Evolutionary conservation across 305 asterid genomes (phyloP), one percentile per base, ranked within the genome.

Genomic region (Ajuga reptans): DNA sequence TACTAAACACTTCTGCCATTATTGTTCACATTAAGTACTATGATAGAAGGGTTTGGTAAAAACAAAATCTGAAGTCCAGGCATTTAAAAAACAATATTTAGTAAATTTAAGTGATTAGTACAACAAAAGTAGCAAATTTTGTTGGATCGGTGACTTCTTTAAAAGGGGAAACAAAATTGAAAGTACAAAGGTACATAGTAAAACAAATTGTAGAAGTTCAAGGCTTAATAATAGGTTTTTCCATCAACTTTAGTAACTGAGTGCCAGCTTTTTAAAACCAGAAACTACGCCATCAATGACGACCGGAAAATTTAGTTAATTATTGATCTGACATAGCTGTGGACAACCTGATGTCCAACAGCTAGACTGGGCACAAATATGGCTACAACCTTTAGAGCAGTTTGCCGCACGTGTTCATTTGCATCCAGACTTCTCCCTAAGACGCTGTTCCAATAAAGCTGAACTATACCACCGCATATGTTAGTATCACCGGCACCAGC

Each of bases 401-500:
- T 82, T 81, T 84, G 89, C 45, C 99, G 96, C 74, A 94, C 96
- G 66, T 81, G 89, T 56, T 85, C 94, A 77, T 86, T 85, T 73
- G 77, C 96, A 79, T 94, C 99, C 78, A 94, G 80, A 77, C 92
- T 80, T 78, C 96, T 89, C 37, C 81, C 88, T 68, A 94, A 82
- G 77, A 94, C 85, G 71, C 66, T 75, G 73, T 70, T 79, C 99
- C 99, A 94, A 80, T 89, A 88, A 72, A 94, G 84, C 82, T 89
- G 99, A 80, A 89, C 83, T 82, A 94, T 89, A 56, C 96, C 95
- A 51, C 99, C 99, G 60, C 98, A 91, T 67, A 94, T 84, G 82
- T 94, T 94, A 67, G 99, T 91, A 83, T 94, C 99, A 62, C 99
- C 99, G 71, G 98, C 99, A 66, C 99, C 99, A 3, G 99, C 98